Base-by-base conservation (phyloP, 225 moss, liverwort and hornwort genomes). In the Anthoceros angustus region DNA sequence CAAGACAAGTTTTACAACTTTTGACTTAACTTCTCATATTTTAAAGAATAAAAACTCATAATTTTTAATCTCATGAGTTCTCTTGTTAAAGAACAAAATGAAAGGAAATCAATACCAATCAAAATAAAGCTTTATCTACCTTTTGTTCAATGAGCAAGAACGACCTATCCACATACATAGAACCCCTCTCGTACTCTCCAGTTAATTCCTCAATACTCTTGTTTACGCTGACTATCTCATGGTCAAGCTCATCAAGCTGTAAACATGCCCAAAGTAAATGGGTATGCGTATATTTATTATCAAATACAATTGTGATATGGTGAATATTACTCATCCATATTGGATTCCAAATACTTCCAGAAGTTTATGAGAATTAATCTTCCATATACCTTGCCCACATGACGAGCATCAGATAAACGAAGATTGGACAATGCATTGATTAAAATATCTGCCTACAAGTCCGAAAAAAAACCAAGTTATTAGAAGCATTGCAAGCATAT, bases 401-500 rank as follows among this genome's bases (percentile, higher is more conserved):
- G 86, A 64, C 84, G 90, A 20, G 42, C 10, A 32, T 86, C 78
- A 74, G 87, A 87, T 38, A 72, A 26, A 67, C 76, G 78, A 32
- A 86, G 32, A 43, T 75, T 77, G 69, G 74, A 66, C 45, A 90
- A 65, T 1, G 87, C 86, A 69, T 81, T 90, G 25, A 84, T 62
- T n/a, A 94, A 50, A 43, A 88, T 90, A 65, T 90, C 82, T n/a
- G 74, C 80, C 84, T 90, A 74, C 64, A 80, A 8, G 4, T 60
- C 9, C 14, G 5, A 20, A 25, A 7, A 60, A 25, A 32, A 12
- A 48, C 39, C 61, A 7, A 45, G 20, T 15, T 15, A 10, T 39
- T 42, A 66, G 40, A 11, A 11, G 23, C 65, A 11, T 41, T 9
- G 16, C 12, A 18, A 7, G 39, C 8, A 7, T 66, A 21, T 7